Percentiles rank a stretch among this genome's conserved stretches.
Evolutionary conservation across 805 yeast genomes (phyloP).

Genomic region (Candida insectorum): DNA sequence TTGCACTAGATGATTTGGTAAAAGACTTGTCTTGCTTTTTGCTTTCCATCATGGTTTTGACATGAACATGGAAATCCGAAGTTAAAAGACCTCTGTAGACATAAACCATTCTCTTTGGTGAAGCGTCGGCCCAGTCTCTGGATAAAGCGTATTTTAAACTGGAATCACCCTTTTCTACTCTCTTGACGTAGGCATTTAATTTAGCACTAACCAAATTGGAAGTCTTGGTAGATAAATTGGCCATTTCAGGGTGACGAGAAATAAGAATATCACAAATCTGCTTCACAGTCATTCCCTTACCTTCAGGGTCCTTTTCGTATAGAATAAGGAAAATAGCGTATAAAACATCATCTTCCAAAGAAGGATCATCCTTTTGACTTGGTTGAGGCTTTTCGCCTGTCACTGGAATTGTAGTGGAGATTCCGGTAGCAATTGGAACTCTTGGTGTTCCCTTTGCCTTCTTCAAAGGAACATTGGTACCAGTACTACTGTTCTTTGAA

Average conservation of each 20-base stretch:
- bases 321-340: slow-evolving; percentile 72
- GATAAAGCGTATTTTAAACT: slow-evolving; percentile 69
- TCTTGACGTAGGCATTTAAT: slow-evolving; percentile 78
- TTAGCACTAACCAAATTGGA: slow-evolving; percentile 81
- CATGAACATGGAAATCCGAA: slow-evolving; percentile 71
- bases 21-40: slow-evolving; percentile 7
- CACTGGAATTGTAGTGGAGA: slow-evolving; percentile 76
- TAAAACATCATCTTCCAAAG: slow-evolving; percentile 73
- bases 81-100: slow-evolving; percentile 78
- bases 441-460: slow-evolving; percentile 39
- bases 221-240: slow-evolving; percentile 73
- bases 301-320: slow-evolving; percentile 63
- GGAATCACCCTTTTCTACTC: slow-evolving; percentile 80
- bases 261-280: slow-evolving; percentile 76
- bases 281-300: slow-evolving; percentile 85
- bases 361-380: slow-evolving; percentile 51
- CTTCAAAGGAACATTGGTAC: slow-evolving; percentile 13
- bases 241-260: slow-evolving; percentile 81
- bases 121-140: slow-evolving; percentile 88
- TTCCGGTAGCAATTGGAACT: slow-evolving; percentile 63
- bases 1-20: not conserved
- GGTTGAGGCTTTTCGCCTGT: slow-evolving; percentile 73
- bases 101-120: slow-evolving; percentile 86
- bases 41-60: slow-evolving; percentile 56
- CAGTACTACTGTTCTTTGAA: slow-evolving; percentile 5